Percentiles rank a stretch among this genome's conserved stretches.
These are phyloP conservation scores for Mycosphaerella sp. DNA, from an alignment of 2,329 filamentous ascomycete genomes.

Conservation along the genomic window DNA sequence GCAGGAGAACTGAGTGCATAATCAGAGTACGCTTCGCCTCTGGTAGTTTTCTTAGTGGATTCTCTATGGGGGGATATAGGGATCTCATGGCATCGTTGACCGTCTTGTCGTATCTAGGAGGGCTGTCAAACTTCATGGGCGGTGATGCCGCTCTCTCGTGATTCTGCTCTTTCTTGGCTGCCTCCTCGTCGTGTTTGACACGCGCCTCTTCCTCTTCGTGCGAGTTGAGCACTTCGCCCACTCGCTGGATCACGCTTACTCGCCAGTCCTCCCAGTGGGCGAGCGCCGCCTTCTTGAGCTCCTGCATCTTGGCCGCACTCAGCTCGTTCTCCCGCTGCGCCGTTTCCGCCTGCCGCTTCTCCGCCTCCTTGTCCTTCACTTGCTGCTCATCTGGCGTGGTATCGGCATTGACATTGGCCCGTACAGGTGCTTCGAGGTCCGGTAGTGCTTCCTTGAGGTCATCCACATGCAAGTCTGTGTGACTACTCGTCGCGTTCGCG, in stretches of 20 bases:
- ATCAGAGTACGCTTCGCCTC: slow-evolving; percentile 34
- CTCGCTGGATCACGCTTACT: slow-evolving; percentile 58
- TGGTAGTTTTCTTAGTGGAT: slow-evolving; percentile 32
- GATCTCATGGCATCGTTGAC: slow-evolving; percentile 28
- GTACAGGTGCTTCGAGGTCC: slow-evolving; percentile 28
- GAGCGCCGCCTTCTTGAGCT: slow-evolving; percentile 63
- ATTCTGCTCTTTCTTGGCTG: background rate
- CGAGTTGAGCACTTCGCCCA: slow-evolving; percentile 58
- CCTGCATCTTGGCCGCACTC: slow-evolving; percentile 48
- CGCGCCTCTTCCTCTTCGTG: slow-evolving; percentile 30
- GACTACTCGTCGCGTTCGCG: slow-evolving; percentile 31
- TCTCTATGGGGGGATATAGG: slow-evolving; percentile 37
- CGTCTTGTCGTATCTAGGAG: slow-evolving; percentile 27
- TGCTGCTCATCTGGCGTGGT: slow-evolving; percentile 7
- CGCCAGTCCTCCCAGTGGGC: slow-evolving; percentile 77
- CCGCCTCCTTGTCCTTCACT: slow-evolving; percentile 13
- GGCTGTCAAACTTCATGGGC: slow-evolving; percentile 22
- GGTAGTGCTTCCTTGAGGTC: slow-evolving; percentile 4
- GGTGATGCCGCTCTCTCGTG: slow-evolving; percentile 7
- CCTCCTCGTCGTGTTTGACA: slow-evolving; percentile 20
- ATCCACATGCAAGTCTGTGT: slow-evolving; percentile 20
- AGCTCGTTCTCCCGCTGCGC: slow-evolving; percentile 45
- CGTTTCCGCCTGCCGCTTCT: slow-evolving; percentile 30
- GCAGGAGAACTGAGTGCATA: slow-evolving; percentile 34
- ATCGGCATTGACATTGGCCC: background rate